Percentiles rank a stretch among this genome's conserved stretches.
These are phyloP conservation scores for Pachyrhizus erosus DNA, from an alignment of 306 rosid genomes.

Conservation along the genomic window DNA sequence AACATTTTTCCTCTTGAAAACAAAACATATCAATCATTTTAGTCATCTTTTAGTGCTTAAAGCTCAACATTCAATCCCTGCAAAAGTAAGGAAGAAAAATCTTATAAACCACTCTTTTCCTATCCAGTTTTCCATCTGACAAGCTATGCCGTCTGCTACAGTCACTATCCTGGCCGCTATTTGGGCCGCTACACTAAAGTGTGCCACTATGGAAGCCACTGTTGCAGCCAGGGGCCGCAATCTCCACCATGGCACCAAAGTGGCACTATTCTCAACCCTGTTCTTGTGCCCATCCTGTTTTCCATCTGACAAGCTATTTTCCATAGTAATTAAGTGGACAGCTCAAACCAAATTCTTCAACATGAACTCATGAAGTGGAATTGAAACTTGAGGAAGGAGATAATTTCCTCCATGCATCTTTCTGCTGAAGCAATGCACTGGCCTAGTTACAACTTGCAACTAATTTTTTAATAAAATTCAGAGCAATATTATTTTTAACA, in stretches of 20 bases:
- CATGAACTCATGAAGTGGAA: too few relatives aligned
- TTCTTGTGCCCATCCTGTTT: neutral
- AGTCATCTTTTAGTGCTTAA: neutral
- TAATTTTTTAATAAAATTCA: neutral
- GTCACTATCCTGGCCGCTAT: too few relatives aligned
- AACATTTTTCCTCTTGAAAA: constrained; percentile 11
- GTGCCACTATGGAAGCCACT: too few relatives aligned
- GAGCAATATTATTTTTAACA: neutral
- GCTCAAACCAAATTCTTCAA: neutral
- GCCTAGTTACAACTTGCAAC: neutral
- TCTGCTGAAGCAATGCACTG: neutral
- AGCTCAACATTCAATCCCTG: neutral
- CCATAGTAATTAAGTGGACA: neutral
- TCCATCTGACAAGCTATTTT: neutral
- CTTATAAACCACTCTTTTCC: neutral
- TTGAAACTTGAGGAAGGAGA: constrained; percentile 2
- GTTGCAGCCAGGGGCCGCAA: too few relatives aligned
- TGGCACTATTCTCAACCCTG: too few relatives aligned
- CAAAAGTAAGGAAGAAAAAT: neutral
- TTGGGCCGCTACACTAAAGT: too few relatives aligned
- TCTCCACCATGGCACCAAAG: too few relatives aligned
- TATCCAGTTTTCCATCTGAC: neutral
- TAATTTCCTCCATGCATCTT: constrained; percentile 8
- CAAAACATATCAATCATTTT: neutral
- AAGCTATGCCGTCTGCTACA: too few relatives aligned